Evolutionary conservation across 345 rosid genomes (phyloP).

Genomic region (Abelmoschus esculentus): DNA sequence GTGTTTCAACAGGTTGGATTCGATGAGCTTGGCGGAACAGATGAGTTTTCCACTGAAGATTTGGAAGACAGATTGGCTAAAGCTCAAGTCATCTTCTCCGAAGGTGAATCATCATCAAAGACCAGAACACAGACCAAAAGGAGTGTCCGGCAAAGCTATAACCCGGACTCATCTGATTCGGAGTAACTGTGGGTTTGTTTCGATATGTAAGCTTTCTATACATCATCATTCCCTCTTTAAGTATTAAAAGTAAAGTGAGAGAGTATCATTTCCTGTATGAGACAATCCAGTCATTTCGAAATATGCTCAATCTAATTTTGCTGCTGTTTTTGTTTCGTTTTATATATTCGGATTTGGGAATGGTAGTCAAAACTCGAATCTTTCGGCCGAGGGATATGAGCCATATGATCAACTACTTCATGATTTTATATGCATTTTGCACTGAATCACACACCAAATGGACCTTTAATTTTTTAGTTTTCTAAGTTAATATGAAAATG

Average conservation of each 20-base stretch:
- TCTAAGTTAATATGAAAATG: too few species aligned
- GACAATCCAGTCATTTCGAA: background rate
- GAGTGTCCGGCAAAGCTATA: conserved; percentile 65
- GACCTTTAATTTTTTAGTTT: too few species aligned
- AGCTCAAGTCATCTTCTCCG: conserved; percentile 71
- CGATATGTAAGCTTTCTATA: background rate
- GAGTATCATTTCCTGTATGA: background rate
- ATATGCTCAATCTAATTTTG: background rate
- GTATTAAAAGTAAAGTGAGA: background rate
- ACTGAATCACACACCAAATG: too few species aligned
- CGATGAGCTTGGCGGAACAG: conserved; percentile 87
- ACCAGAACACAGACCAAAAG: conserved; percentile 42
- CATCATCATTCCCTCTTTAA: background rate
- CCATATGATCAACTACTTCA: background rate
- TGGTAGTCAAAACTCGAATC: background rate
- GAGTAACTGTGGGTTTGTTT: conserved; percentile 20
- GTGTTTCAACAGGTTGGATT: conserved; percentile 63
- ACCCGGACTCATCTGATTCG: conserved; percentile 53
- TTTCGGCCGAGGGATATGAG: background rate
- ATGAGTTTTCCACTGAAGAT: conserved; percentile 85
- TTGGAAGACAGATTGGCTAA: conserved; percentile 85
- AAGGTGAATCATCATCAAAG: conserved; percentile 75
- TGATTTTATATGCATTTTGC: background rate
- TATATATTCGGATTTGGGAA: background rate
- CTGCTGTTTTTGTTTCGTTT: background rate